Base-by-base conservation (phyloP, 2,329 filamentous ascomycete genomes). In the Chaetomium olivaceum region DNA sequence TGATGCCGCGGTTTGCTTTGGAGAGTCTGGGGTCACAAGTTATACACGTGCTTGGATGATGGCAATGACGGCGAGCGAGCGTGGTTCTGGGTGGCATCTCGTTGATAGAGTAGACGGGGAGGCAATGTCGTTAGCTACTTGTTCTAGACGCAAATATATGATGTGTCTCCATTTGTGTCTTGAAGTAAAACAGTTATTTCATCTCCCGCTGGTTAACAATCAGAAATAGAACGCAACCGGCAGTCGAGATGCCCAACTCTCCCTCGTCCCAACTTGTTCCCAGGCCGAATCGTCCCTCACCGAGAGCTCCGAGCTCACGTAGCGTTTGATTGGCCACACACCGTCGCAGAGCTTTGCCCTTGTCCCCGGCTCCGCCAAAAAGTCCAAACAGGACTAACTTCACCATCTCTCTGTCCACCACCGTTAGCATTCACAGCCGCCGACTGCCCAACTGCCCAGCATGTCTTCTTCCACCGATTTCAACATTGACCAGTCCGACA, bases 401-500 rank as follows among this genome's bases (percentile, higher is more conserved):
- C n/a, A 21, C 16, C 31, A 14, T n/a, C 54, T 7, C 31, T 36
- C 33, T 36, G 21, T 39, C n/a, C n/a, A 39, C 19, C 27, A 19
- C 61, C 54, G 43, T 52, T 46, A n/a, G 6, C 43, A 14, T 25
- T 48, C 23, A 46, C 19, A 31, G 52, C 25, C 19, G 12, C 29
- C 16, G 16, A 27, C 39, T 23, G n/a, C 3, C 21, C 31, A 36
- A 52, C 23, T 50, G 9, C 12, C 36, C 36, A 60, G 62, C 27
- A 72, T 73, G 71, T 71, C 69, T 29, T 71, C 69, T 29, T 57
- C 61, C 25, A 16, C 52, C 48, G 56, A 63, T 1, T 54, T 66
- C 36, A 27, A 58, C 27, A 63, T 85, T 75, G 80, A 82, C 65
- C 80, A 83, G 67, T 73, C 88, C 74, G 91, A 93, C 75, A 81